Conservation (phyloP, 176 grass and related monocot species). For the Avena sativa region DNA sequence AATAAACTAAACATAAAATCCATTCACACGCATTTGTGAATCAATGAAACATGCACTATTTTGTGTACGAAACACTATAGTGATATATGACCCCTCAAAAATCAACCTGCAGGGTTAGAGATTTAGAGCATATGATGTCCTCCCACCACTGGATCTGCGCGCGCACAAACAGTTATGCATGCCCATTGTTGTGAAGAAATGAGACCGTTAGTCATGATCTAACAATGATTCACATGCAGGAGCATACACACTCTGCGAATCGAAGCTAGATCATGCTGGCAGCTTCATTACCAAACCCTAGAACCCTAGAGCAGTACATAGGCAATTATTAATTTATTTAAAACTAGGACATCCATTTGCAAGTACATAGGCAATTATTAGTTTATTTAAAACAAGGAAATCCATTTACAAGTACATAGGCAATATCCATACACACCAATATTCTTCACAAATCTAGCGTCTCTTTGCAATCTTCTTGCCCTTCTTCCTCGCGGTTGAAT, state of each 20-base stretch:
- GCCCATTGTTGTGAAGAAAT: constrained; percentile 51
- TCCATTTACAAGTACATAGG: too few species aligned
- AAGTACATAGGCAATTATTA: too few species aligned
- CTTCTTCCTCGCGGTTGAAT: too few species aligned
- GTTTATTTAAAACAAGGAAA: too few species aligned
- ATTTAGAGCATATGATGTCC: background rate
- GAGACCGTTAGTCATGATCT: constrained; percentile 71
- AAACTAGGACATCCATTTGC: too few species aligned
- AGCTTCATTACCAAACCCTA: constrained; percentile 51
- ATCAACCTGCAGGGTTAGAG: background rate
- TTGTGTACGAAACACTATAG: background rate
- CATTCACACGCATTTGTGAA: background rate
- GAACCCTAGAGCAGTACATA: too few species aligned
- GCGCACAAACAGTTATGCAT: background rate
- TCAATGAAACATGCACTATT: background rate
- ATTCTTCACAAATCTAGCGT: too few species aligned
- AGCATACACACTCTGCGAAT: background rate
- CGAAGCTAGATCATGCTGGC: constrained; percentile 81
- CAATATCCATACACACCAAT: too few species aligned
- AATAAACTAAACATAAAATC: background rate
- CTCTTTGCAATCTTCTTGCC: too few species aligned
- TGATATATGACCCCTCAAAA: background rate
- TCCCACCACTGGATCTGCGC: background rate
- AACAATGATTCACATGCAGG: constrained; percentile 43
- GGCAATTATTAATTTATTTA: too few species aligned